phyloP scores from a whole-genome alignment of 805 yeast genomes.

The Myxozyma melibiosi region DNA sequence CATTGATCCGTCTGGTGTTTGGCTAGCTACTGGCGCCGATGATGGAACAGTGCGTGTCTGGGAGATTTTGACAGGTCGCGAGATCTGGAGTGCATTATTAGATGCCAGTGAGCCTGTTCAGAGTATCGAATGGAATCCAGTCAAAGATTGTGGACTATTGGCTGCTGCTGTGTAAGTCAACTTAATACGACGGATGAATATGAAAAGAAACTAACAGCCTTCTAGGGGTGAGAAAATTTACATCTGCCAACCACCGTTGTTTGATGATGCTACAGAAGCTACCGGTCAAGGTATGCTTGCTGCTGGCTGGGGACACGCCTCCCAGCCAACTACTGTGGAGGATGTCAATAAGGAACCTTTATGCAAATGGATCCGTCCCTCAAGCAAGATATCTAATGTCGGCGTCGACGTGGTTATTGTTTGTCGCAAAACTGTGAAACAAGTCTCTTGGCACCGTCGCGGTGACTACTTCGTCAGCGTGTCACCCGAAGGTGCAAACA shows the following conservation, averaged over 20 bases:
- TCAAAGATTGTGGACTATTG: slow-evolving; percentile 67
- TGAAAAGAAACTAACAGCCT: slow-evolving; percentile 1
- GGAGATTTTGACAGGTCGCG: slow-evolving; percentile 95
- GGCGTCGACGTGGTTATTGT: slow-evolving; percentile 78
- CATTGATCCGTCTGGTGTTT: slow-evolving; percentile 85
- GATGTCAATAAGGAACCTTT: slow-evolving; percentile 49
- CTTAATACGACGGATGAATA: background rate
- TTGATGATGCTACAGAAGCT: slow-evolving; percentile 85
- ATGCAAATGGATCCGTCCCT: slow-evolving; percentile 63
- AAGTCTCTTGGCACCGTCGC: slow-evolving; percentile 91
- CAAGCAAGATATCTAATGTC: slow-evolving; percentile 55
- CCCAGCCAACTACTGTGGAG: slow-evolving; percentile 41
- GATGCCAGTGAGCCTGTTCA: slow-evolving; percentile 65
- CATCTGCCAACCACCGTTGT: slow-evolving; percentile 84
- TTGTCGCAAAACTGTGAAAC: slow-evolving; percentile 66
- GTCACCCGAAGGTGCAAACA: slow-evolving; percentile 89
- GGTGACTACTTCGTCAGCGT: slow-evolving; percentile 97
- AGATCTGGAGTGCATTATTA: slow-evolving; percentile 68
- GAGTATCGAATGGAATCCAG: slow-evolving; percentile 88
- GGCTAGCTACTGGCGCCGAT: slow-evolving; percentile 97
- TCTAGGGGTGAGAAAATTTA: slow-evolving; percentile 67
- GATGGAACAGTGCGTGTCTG: slow-evolving; percentile 95
- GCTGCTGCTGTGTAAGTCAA: slow-evolving; percentile 62
- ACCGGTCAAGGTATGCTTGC: slow-evolving; percentile 76
- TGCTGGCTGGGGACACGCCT: slow-evolving; percentile 86